Conservation (phyloP, 305 asterid species). For the Stenogyne calaminthoides region DNA sequence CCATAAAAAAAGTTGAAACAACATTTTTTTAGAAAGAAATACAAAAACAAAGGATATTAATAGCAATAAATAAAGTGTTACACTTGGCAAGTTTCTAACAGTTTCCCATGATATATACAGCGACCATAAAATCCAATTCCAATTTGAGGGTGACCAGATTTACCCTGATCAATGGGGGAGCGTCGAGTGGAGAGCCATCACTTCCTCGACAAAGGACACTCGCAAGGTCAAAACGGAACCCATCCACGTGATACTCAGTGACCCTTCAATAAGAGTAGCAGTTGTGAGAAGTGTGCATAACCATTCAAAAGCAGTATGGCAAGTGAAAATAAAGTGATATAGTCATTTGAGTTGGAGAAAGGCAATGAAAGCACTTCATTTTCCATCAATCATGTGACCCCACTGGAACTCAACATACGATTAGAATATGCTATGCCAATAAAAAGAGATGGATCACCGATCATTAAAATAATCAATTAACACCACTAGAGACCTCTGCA, state of each 20-base stretch:
- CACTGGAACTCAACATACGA: neutral
- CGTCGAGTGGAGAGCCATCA: conserved; percentile 87
- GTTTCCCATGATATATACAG: conserved; percentile 11
- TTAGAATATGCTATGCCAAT: neutral
- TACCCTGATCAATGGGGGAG: conserved; percentile 78
- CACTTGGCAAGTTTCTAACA: neutral
- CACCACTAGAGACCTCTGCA: neutral
- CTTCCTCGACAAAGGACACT: conserved; percentile 95
- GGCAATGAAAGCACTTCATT: neutral
- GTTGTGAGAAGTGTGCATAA: conserved; percentile 16
- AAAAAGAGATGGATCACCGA: neutral
- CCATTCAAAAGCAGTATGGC: conserved; percentile 11
- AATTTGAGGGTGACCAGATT: conserved; percentile 21
- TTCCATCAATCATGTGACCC: conserved; percentile 2
- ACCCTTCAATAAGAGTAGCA: conserved; percentile 62
- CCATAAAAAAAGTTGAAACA: neutral
- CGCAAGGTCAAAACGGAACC: conserved; percentile 97
- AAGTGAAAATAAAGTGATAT: neutral
- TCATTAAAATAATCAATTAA: conserved; percentile 6
- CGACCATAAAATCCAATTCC: conserved; percentile 7
- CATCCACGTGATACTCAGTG: conserved; percentile 89
- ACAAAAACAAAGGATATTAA: neutral
- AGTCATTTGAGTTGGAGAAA: neutral
- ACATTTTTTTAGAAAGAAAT: neutral
- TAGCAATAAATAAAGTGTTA: neutral